Conservation (phyloP, 2,329 filamentous ascomycete genomes). For the Aaosphaeria pasadenensis region DNA sequence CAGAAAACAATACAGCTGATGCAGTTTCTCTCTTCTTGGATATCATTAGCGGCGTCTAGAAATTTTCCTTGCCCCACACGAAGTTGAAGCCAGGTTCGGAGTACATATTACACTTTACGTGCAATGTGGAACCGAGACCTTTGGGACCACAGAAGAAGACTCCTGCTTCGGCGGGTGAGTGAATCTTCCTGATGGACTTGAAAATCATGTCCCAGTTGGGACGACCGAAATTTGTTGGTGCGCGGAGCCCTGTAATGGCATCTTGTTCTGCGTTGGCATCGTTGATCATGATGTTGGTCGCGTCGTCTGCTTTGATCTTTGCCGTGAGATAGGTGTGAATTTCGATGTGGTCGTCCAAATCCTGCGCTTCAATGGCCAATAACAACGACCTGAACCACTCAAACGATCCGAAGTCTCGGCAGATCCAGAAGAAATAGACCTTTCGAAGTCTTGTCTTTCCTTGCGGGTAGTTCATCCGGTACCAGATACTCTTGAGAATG, state of each 20-base stretch:
- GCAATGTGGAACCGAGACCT: conserved; percentile 70
- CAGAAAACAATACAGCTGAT: too few relatives aligned
- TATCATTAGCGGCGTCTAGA: conserved; percentile 40
- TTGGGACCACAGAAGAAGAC: conserved; percentile 80
- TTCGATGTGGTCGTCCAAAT: conserved; percentile 79
- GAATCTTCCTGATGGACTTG: conserved; percentile 73
- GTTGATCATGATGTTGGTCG: conserved; percentile 91
- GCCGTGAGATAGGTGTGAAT: conserved; percentile 87
- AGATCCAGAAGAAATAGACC: conserved; percentile 93
- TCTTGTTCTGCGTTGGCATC: conserved; percentile 81
- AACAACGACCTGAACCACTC: conserved; percentile 87
- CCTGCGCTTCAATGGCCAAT: conserved; percentile 81
- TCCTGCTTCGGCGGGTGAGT: conserved; percentile 41
- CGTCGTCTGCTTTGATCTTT: conserved; percentile 81
- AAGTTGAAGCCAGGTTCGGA: conserved; percentile 72
- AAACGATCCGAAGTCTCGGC: conserved; percentile 81
- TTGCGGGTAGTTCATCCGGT: conserved; percentile 84
- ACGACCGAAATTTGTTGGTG: conserved; percentile 80
- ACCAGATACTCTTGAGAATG: conserved; percentile 81
- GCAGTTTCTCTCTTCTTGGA: too few relatives aligned
- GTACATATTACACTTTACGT: conserved; percentile 86
- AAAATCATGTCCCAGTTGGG: conserved; percentile 93
- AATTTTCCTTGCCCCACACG: conserved; percentile 69
- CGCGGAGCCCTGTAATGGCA: conserved; percentile 76
- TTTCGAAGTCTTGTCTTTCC: conserved; percentile 76